Conservation (phyloP, 169 alveolate species). For the Plasmodium malariae region DNA sequence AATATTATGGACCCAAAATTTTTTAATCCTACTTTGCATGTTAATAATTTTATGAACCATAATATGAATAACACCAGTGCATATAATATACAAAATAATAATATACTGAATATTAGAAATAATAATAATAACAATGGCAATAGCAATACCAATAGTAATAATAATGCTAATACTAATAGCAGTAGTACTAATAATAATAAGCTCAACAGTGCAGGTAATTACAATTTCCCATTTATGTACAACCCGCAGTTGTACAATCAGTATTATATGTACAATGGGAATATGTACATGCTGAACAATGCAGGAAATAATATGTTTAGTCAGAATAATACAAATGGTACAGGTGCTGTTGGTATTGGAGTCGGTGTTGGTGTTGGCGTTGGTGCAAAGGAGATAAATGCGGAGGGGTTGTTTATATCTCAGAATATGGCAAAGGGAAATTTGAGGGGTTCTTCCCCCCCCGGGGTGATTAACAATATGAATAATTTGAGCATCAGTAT, state of each 20-base stretch:
- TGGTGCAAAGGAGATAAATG: not conserved
- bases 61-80: not conserved
- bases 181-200: slow-evolving; percentile 1
- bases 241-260: slow-evolving; percentile 48
- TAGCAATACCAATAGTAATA: not conserved
- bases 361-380: not conserved
- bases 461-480: not conserved
- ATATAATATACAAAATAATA: slow-evolving; percentile 10
- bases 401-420: not conserved
- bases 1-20: slow-evolving; percentile 17
- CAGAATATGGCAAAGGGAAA: not conserved
- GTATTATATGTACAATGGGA: slow-evolving; percentile 68
- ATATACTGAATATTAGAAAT: slow-evolving; percentile 16
- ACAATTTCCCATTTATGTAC: slow-evolving; percentile 48
- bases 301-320: not conserved
- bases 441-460: not conserved
- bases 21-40: slow-evolving; percentile 39
- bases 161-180: not conserved
- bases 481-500: not conserved
- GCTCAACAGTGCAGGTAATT: not conserved
- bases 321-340: slow-evolving; percentile 2
- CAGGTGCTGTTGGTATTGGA: not conserved
- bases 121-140: not conserved
- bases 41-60: slow-evolving; percentile 13
- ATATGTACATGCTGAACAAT: slow-evolving; percentile 30